These are phyloP conservation scores for Glycine tomentella DNA, from an alignment of 306 rosid genomes.

Conservation along the genomic window DNA sequence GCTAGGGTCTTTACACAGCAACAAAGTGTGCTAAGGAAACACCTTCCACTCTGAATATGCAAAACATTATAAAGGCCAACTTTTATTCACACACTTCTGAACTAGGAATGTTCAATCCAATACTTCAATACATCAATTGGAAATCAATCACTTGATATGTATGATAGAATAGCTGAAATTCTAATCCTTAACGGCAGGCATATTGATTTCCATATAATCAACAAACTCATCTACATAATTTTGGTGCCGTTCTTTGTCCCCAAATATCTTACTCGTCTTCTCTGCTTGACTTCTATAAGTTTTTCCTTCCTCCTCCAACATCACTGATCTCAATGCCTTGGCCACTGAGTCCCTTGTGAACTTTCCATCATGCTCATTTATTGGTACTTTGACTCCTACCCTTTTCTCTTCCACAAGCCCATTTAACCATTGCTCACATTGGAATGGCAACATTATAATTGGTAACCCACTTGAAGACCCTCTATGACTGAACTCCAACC, in stretches of 20 bases:
- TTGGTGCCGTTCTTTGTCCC: not conserved
- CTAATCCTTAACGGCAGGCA: not conserved
- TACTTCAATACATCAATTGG: not conserved
- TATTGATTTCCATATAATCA: not conserved
- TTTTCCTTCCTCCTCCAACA: not conserved
- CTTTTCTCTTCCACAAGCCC: not conserved
- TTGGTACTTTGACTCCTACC: not conserved
- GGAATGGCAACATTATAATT: conserved; percentile 2
- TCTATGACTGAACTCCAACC: conserved; percentile 17
- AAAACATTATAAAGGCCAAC: no score
- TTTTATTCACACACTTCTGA: no score
- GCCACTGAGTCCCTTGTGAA: not conserved
- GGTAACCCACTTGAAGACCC: not conserved
- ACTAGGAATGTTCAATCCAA: no score
- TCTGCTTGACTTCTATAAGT: not conserved
- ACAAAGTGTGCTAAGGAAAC: no score
- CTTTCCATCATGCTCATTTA: not conserved
- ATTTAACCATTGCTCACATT: not conserved
- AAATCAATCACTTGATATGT: not conserved
- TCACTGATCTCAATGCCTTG: not conserved
- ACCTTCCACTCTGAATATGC: no score
- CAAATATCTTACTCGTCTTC: not conserved
- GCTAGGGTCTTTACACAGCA: no score
- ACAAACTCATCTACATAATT: not conserved
- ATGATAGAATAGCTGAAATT: no score